phyloP scores from a whole-genome alignment of 192 early-diverging fungal genomes.

The Coemansia sp. region DNA sequence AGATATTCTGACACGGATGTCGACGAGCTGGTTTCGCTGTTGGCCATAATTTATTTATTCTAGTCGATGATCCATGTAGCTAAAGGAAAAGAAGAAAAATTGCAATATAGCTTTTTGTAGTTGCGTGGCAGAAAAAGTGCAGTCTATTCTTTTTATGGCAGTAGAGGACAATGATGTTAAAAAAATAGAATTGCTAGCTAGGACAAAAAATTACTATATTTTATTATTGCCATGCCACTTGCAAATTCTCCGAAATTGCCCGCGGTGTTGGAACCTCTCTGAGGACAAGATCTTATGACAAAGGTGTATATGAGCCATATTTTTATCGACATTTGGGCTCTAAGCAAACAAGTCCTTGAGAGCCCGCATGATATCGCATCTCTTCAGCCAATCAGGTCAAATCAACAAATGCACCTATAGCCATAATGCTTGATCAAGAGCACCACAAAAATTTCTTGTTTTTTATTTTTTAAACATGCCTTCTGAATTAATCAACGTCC shows the following conservation, averaged over 20 bases:
- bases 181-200: conserved; percentile 1
- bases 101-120: background rate
- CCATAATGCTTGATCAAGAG: too few relatives aligned
- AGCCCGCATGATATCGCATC: too few relatives aligned
- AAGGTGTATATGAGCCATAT: too few relatives aligned
- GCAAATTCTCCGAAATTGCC: too few relatives aligned
- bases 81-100: background rate
- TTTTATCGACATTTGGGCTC: too few relatives aligned
- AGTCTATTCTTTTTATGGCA: conserved; percentile 4
- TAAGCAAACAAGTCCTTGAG: too few relatives aligned
- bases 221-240: too few relatives aligned
- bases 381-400: too few relatives aligned
- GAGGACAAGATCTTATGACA: too few relatives aligned
- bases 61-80: background rate
- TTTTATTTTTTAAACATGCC: conserved; percentile 27
- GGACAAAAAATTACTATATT: background rate
- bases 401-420: too few relatives aligned
- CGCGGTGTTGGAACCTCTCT: too few relatives aligned
- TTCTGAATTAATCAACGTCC: conserved; percentile 48
- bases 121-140: conserved; percentile 9
- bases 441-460: background rate
- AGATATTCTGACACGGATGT: background rate
- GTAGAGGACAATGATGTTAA: conserved; percentile 7
- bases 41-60: background rate
- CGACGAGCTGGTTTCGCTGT: background rate